These are phyloP conservation scores for Fistulinella prunicolor DNA, from an alignment of 768 basidiomycete species.

Conservation along the genomic window DNA sequence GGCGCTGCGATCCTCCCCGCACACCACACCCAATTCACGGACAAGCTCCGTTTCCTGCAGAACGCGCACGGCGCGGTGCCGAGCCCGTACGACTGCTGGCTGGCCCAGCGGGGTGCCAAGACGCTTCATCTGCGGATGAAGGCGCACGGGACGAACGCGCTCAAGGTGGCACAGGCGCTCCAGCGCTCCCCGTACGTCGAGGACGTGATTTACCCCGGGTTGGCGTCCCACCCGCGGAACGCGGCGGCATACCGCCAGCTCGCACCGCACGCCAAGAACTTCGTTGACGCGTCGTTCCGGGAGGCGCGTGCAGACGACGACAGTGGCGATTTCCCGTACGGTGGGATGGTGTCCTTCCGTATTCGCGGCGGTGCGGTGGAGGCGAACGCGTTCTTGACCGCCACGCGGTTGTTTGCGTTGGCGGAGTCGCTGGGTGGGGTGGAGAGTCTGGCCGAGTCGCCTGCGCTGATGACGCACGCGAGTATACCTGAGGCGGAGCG, in stretches of 20 bases:
- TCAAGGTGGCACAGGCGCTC: slow-evolving; percentile 68
- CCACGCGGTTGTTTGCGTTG: slow-evolving; percentile 66
- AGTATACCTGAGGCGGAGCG: slow-evolving; percentile 69
- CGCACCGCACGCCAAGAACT: slow-evolving; percentile 66
- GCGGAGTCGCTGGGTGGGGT: slow-evolving; percentile 92
- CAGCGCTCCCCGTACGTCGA: slow-evolving; percentile 57
- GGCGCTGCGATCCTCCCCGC: slow-evolving; percentile 74
- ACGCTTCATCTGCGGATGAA: slow-evolving; percentile 88
- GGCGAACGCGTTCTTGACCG: slow-evolving; percentile 66
- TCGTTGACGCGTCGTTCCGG: slow-evolving; percentile 42
- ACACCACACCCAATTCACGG: slow-evolving; percentile 44
- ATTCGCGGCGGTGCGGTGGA: slow-evolving; percentile 49
- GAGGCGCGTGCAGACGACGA: slow-evolving; percentile 20
- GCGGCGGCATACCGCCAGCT: slow-evolving; percentile 60
- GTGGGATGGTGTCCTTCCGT: slow-evolving; percentile 83
- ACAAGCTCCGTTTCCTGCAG: slow-evolving; percentile 80
- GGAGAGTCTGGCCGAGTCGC: slow-evolving; percentile 86
- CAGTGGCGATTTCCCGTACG: slow-evolving; percentile 73
- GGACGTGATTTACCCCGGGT: slow-evolving; percentile 84
- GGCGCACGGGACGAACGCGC: slow-evolving; percentile 80
- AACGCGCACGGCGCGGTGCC: slow-evolving; percentile 86
- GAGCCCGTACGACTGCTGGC: slow-evolving; percentile 84
- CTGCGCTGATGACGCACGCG: slow-evolving; percentile 86
- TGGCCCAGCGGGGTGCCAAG: slow-evolving; percentile 87
- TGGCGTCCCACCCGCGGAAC: slow-evolving; percentile 64